A percentile compares a stretch with the other conserved stretches of the same genome.
Conservation (phyloP, 176 grass and related monocot genomes). For the Phyllostachys edulis region DNA sequence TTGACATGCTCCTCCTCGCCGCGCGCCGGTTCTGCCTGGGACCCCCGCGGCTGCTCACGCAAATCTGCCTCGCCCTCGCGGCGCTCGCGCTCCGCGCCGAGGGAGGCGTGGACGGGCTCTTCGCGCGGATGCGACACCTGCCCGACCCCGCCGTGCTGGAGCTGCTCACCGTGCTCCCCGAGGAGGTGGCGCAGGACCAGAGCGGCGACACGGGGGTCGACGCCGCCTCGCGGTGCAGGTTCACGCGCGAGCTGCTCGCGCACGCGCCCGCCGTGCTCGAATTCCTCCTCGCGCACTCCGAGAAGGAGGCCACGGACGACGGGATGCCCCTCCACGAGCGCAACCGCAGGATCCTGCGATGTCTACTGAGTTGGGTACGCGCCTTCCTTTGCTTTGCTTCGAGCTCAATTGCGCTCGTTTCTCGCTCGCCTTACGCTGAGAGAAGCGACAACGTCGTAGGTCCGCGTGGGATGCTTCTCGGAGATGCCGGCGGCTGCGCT, state of each 20-base stretch:
- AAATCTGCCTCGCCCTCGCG: slow-evolving; percentile 85
- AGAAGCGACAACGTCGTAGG: slow-evolving; percentile 37
- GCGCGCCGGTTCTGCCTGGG: slow-evolving; percentile 62
- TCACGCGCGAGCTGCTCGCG: slow-evolving; percentile 75
- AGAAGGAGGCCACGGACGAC: slow-evolving; percentile 45
- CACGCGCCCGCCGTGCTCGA: slow-evolving; percentile 72
- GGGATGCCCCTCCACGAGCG: slow-evolving; percentile 54
- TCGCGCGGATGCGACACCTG: slow-evolving; percentile 60
- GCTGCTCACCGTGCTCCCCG: slow-evolving; percentile 84
- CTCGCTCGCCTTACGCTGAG: not conserved
- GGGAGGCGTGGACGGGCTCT: slow-evolving; percentile 70
- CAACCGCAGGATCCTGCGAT: slow-evolving; percentile 65
- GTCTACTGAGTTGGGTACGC: slow-evolving; percentile 85
- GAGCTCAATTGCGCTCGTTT: not conserved
- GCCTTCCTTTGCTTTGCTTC: not conserved
- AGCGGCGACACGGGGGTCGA: slow-evolving; percentile 55
- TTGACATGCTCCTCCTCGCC: slow-evolving; percentile 74
- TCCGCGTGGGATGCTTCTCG: slow-evolving; percentile 77
- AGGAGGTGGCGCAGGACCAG: slow-evolving; percentile 79
- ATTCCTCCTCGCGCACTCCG: slow-evolving; percentile 67
- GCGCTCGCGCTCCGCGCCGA: slow-evolving; percentile 60
- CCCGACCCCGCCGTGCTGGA: slow-evolving; percentile 60
- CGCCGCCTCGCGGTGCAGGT: slow-evolving; percentile 53
- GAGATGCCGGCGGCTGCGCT: slow-evolving; percentile 50
- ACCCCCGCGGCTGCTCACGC: slow-evolving; percentile 70